Evolutionary conservation across 371 early-diverging fungal genomes (phyloP).

Genomic region (Chytridiales sp.): DNA sequence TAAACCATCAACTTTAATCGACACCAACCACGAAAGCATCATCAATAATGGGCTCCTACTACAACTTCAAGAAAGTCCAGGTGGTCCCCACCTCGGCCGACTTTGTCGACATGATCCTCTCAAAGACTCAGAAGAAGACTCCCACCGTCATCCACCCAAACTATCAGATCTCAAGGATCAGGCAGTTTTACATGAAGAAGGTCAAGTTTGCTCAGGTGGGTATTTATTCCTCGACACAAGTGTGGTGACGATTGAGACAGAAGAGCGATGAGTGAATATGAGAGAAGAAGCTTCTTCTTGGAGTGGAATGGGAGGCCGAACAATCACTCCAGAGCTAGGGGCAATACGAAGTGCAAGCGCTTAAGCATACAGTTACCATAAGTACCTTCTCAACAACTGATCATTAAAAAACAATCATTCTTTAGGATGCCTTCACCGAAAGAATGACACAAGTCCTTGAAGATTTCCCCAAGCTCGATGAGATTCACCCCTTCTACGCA

Average conservation of each 20-base stretch:
- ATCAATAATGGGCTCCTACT: slow-evolving; percentile 44
- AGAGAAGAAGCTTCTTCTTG: no score
- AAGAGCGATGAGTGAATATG: no score
- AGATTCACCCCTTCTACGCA: slow-evolving; percentile 99
- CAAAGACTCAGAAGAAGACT: slow-evolving; percentile 99
- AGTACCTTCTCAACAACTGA: no score
- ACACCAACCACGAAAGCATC: neutral
- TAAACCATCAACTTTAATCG: no score
- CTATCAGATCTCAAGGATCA: slow-evolving; percentile 95
- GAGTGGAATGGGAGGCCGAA: no score
- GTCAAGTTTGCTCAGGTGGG: slow-evolving; percentile 96
- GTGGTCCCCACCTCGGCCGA: slow-evolving; percentile 93
- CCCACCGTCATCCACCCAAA: slow-evolving; percentile 98
- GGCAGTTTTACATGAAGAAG: slow-evolving; percentile 99
- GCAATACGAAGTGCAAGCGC: no score
- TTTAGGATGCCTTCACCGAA: slow-evolving; percentile 87
- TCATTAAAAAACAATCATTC: no score
- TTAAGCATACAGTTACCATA: no score
- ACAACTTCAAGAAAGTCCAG: slow-evolving; percentile 98
- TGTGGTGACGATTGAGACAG: neutral
- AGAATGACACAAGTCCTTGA: slow-evolving; percentile 90
- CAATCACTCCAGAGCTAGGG: no score
- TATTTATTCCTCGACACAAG: neutral
- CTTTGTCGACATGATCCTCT: slow-evolving; percentile 98
- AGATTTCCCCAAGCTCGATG: slow-evolving; percentile 99